Base-by-base conservation (phyloP, 345 rosid species). In the Ceriops decandra region DNA sequence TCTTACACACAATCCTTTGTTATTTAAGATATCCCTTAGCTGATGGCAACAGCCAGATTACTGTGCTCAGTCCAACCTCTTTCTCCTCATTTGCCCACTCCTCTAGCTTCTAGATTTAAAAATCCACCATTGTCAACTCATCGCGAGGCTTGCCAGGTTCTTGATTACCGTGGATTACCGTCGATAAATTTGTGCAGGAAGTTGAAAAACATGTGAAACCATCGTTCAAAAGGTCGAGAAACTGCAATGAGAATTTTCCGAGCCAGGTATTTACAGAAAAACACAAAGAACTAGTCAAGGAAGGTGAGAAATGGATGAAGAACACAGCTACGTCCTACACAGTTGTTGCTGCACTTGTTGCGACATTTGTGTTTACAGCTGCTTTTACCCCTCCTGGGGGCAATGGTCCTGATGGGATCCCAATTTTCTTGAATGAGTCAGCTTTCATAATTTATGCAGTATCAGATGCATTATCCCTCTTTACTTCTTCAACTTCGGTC, bases 381-480 rank as follows among this genome's bases (percentile, higher is more conserved):
- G 66, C 72, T 19, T 35, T 56, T 24, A 60, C 71, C 11, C 52
- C 67, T 22, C 77, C 77, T 0, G 72, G 77, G 5, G 72, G 77
- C 5, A 60, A 5, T 16, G n/a, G 42, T 5, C 5, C 54, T 6
- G 5, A 19, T 4, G 72, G 77, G 46, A 26, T 62, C 67, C 77
- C 77, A 19, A 9, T 27, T 13, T 22, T 67, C 38, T 2, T 54
- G 32, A 30, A 67, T 6, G 10, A 51, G 0, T 2, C 28, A 1
- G 38, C 71, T 9, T 61, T 61, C 71, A 15, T 27, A 27, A 17
- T 73, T 6, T 73, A 66, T 15, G 21, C 30, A 11, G 17, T 54
- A 6, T 67, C 63, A 38, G 57, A 61, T 46, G 62, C 72, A 21
- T n/a, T 62, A 4, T 67, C 77, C 3, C 51, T 67, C 30, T 73